These are phyloP conservation scores for Globisporangium parvum DNA, from an alignment of 352 stramenopile species.

Conservation along the genomic window DNA sequence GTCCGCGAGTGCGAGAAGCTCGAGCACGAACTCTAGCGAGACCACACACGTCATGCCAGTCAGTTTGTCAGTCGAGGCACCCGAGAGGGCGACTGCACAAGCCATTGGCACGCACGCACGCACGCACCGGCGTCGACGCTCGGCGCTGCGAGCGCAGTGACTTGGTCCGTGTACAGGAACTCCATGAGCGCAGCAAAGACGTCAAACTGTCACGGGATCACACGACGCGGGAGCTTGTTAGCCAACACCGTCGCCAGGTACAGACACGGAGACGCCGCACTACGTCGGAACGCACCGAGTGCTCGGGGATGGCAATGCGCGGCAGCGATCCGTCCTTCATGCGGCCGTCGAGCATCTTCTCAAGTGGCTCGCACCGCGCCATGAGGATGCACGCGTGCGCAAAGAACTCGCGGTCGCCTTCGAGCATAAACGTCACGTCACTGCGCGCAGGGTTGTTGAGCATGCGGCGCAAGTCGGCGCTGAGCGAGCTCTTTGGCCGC, in stretches of 20 bases:
- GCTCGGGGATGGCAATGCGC: slow-evolving; percentile 70
- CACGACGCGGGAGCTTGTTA: not conserved
- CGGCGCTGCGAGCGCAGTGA: slow-evolving; percentile 26
- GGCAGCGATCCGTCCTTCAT: slow-evolving; percentile 74
- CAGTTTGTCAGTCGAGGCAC: not conserved
- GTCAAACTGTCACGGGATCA: slow-evolving; percentile 35
- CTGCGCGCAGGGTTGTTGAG: slow-evolving; percentile 80
- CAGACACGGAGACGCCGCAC: not conserved
- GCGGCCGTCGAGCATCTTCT: slow-evolving; percentile 86
- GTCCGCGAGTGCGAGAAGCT: slow-evolving; percentile 78
- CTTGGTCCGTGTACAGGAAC: slow-evolving; percentile 87
- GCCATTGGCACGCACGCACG: not conserved
- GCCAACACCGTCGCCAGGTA: not conserved
- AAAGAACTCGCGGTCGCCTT: slow-evolving; percentile 46
- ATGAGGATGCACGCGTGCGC: slow-evolving; percentile 86
- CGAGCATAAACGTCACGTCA: slow-evolving; percentile 82
- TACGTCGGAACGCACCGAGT: slow-evolving; percentile 31
- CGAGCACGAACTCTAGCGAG: slow-evolving; percentile 62
- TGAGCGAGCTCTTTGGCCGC: slow-evolving; percentile 31
- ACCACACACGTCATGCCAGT: not conserved
- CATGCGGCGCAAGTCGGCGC: slow-evolving; percentile 66
- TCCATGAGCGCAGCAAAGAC: slow-evolving; percentile 82
- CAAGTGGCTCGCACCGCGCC: slow-evolving; percentile 84
- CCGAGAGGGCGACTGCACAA: no score
- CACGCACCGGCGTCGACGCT: slow-evolving; percentile 41